A percentile compares a stretch with the other conserved stretches of the same genome.
These are phyloP conservation scores for Raddia distichophylla DNA, from an alignment of 176 grass and related monocot species.

Conservation along the genomic window DNA sequence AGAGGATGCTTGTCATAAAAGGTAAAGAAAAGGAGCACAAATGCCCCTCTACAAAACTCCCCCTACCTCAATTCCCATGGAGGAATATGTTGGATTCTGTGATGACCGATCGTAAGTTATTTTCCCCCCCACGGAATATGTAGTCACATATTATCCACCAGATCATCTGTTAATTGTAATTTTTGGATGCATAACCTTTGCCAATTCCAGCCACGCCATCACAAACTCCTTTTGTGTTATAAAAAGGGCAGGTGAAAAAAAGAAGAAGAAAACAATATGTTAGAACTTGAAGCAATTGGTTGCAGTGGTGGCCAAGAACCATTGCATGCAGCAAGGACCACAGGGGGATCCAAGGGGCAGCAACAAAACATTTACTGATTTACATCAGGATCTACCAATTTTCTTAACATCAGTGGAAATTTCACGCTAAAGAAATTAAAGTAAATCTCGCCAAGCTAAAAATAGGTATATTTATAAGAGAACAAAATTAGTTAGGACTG, in stretches of 20 bases:
- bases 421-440: not conserved
- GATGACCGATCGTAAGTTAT: slow-evolving; percentile 42
- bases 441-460: not conserved
- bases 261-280: not conserved
- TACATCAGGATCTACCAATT: slow-evolving; percentile 5
- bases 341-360: slow-evolving; percentile 11
- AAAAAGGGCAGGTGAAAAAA: not conserved
- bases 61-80: slow-evolving; percentile 57
- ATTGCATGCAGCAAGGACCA: not conserved
- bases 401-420: not conserved
- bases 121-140: slow-evolving; percentile 1
- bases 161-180: not conserved
- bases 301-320: not conserved
- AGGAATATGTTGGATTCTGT: slow-evolving; percentile 59
- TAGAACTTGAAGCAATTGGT: not conserved
- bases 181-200: not conserved
- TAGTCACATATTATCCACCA: slow-evolving; percentile 39
- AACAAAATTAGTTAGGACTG: slow-evolving; percentile 41
- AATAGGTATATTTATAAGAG: no score
- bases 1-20: slow-evolving; percentile 51
- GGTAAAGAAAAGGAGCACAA: slow-evolving; percentile 46
- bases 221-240: not conserved
- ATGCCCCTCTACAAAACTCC: slow-evolving; percentile 63
- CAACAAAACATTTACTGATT: not conserved
- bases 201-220: not conserved